Base-by-base conservation (phyloP, 106 monocot species). In the Apostasia shenzhenica region DNA sequence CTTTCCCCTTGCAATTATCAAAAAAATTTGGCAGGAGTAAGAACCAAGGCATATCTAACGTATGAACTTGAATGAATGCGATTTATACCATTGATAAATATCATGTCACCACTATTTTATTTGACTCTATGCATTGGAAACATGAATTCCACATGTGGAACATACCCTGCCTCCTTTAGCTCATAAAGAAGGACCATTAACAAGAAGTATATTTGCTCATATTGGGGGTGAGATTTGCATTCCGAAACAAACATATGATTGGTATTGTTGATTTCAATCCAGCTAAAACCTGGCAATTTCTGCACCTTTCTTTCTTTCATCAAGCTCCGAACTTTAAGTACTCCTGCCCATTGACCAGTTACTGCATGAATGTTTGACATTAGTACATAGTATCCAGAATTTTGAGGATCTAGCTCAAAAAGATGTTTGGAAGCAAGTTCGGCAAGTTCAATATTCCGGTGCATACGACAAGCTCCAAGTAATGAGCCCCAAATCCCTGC, bases 331-430 rank as follows among this genome's bases (percentile, higher is more conserved):
- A 92, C 83, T 67, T 69, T 87, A 1, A 66, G 45, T 48, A 85
- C 90, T 46, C 83, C 83, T 7, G 87, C 79, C 97, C 85, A 90
- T 41, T 61, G 62, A 2, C 97, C 97, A 68, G 83, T 67, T 14
- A 82, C 73, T 43, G 85, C 97, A 81, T 83, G 67, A 26, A 85
- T 74, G 63, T 99, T 92, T 14, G 97, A 87, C 87, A 99, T 75
- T 51, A 99, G 70, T 11, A 99, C 79, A 78, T 92, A 92, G 71
- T 92, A 99, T 14, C 97, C 97, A 54, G 97, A 99, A 72, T 99
- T 99, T 43, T 69, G 6, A 10, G 89, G 91, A 66, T 99, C 97
- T 65, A 92, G 56, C 68, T 81, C 59, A 61, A 99, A 90, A 2
- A 99, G 85, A 6, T 92, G 73, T 48, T 67, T 72, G 37, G 89